A percentile compares a stretch with the other conserved stretches of the same genome.
phyloP scores from a whole-genome alignment of 768 basidiomycete genomes.

The Podaxis rugospora region DNA sequence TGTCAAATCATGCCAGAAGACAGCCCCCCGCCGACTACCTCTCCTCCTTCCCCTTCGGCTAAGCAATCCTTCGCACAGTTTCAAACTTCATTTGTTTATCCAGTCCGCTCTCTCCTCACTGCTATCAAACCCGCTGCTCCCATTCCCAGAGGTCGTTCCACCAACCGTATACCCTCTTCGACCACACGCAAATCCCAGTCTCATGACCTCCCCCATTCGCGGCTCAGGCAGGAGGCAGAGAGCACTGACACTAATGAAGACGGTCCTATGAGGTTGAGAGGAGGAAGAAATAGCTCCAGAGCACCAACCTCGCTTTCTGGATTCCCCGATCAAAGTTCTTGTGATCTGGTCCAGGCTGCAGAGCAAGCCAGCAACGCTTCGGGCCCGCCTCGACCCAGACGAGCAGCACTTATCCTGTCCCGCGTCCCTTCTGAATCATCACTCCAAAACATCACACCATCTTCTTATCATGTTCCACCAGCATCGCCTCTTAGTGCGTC shows the following conservation, averaged over 20 bases:
- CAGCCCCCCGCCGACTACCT: background rate
- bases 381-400: background rate
- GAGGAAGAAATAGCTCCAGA: background rate
- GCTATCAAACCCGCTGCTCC: slow-evolving; percentile 30
- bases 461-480: background rate
- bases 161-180: background rate
- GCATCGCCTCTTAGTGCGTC: background rate
- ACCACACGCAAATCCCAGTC: background rate
- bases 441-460: background rate
- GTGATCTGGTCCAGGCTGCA: background rate
- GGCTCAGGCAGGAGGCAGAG: background rate
- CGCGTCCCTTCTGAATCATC: background rate
- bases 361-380: background rate
- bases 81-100: slow-evolving; percentile 31
- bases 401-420: background rate
- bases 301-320: background rate
- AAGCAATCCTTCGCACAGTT: background rate
- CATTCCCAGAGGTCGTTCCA: background rate
- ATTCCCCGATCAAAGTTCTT: background rate
- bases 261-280: background rate
- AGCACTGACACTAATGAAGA: background rate
- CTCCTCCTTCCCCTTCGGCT: background rate
- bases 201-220: background rate
- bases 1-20: background rate
- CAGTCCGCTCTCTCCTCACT: slow-evolving; percentile 34